Conservation (phyloP, 2,329 filamentous ascomycete genomes). For the Sarocladiaceae sp. region DNA sequence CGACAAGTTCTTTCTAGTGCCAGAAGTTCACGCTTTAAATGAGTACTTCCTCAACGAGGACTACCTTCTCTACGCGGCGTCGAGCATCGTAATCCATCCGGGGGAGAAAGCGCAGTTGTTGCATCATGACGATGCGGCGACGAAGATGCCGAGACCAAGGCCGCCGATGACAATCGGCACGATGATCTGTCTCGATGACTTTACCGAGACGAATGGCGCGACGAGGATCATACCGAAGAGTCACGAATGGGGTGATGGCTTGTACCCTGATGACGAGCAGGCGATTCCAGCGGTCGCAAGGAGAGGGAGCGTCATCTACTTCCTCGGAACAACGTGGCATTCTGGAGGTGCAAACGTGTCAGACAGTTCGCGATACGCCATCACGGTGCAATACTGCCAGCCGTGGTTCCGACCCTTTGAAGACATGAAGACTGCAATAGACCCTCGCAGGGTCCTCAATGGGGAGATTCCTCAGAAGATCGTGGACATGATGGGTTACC, state of each 20-base stretch:
- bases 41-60: conserved; percentile 5
- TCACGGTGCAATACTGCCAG: conserved; percentile 1
- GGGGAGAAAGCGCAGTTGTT: conserved; percentile 18
- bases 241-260: conserved; percentile 17
- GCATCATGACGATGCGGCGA: conserved; percentile 17
- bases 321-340: conserved; percentile 6
- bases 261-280: background rate
- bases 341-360: conserved; percentile 1
- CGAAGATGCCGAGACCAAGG: background rate
- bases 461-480: background rate
- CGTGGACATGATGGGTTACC: conserved; percentile 6
- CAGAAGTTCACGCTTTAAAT: conserved; percentile 1
- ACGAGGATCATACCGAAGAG: conserved; percentile 16
- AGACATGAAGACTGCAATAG: conserved; percentile 2
- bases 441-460: background rate
- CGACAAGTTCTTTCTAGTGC: background rate
- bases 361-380: background rate
- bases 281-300: background rate
- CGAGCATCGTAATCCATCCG: conserved; percentile 17
- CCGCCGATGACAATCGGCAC: conserved; percentile 13
- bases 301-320: conserved; percentile 5
- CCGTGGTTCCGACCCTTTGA: conserved; percentile 1
- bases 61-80: background rate
- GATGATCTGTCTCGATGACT: conserved; percentile 13
- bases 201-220: conserved; percentile 15